Evolutionary conservation across 305 asterid species (phyloP).

Genomic region (Ilex paraguariensis): DNA sequence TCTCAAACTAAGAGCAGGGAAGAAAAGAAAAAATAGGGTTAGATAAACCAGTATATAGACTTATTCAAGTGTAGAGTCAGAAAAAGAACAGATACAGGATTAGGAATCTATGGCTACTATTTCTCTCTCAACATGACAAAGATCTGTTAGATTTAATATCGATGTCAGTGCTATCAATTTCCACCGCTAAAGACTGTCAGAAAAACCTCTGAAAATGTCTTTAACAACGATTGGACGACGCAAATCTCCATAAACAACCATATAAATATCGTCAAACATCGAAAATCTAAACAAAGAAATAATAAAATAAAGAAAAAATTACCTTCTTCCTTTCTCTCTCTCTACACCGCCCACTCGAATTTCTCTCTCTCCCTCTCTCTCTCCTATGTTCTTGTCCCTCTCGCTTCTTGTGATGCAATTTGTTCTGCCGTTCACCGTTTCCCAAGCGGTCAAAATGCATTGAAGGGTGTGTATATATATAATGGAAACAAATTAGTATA

Average conservation of each 20-base stretch:
- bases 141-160: constrained; percentile 13
- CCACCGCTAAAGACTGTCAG: too few relatives aligned
- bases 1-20: neutral
- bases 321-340: too few relatives aligned
- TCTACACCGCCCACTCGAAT: neutral
- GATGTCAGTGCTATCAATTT: neutral
- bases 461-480: neutral
- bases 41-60: constrained; percentile 28
- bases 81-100: constrained; percentile 28
- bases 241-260: constrained; percentile 23
- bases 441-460: neutral
- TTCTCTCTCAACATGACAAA: constrained; percentile 25
- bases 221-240: constrained; percentile 3
- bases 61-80: constrained; percentile 1
- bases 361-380: neutral
- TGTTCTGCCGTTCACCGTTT: neutral
- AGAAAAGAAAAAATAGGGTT: constrained; percentile 12
- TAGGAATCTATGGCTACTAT: constrained; percentile 54
- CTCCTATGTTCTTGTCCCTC: neutral
- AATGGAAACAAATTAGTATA: neutral
- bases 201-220: constrained; percentile 16
- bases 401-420: neutral
- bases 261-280: neutral
- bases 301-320: too few relatives aligned
- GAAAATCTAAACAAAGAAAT: neutral